Evolutionary conservation across 192 early-diverging fungal genomes (phyloP).

Genomic region (Linnemannia elongata): DNA sequence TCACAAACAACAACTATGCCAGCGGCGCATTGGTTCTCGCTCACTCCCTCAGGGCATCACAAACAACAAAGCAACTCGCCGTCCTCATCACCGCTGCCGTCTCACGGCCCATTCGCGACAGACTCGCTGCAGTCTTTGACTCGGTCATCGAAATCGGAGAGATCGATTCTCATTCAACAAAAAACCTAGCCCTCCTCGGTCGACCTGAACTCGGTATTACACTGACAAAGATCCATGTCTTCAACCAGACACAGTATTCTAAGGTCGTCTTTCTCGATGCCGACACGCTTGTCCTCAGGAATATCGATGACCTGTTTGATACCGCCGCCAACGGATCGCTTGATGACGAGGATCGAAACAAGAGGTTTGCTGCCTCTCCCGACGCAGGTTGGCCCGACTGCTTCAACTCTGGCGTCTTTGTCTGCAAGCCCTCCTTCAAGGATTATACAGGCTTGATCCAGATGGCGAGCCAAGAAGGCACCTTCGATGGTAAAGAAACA

Average conservation of each 20-base stretch:
- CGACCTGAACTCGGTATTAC: constrained; percentile 92
- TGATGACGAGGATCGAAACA: constrained; percentile 58
- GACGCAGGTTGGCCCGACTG: constrained; percentile 98
- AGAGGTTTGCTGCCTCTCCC: constrained; percentile 84
- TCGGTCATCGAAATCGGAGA: constrained; percentile 78
- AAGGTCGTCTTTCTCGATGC: constrained; percentile 89
- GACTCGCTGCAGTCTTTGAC: constrained; percentile 76
- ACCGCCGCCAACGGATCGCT: constrained; percentile 54
- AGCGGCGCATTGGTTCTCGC: constrained; percentile 86
- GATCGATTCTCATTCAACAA: constrained; percentile 70
- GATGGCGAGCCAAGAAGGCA: constrained; percentile 67
- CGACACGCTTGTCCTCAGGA: constrained; percentile 86
- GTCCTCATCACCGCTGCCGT: constrained; percentile 77
- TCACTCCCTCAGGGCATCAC: constrained; percentile 77
- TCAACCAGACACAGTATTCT: constrained; percentile 78
- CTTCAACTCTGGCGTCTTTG: constrained; percentile 98
- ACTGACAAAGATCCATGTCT: constrained; percentile 92
- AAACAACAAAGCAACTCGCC: constrained; percentile 74
- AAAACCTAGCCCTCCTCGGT: constrained; percentile 81
- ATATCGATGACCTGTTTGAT: constrained; percentile 88
- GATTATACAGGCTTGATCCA: constrained; percentile 67
- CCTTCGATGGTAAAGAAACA: constrained; percentile 83
- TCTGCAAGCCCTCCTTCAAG: constrained; percentile 68
- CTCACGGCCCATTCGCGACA: constrained; percentile 61
- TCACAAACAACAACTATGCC: constrained; percentile 89